phyloP scores from a whole-genome alignment of 495 filamentous ascomycete species.

The Viridothelium virens region DNA sequence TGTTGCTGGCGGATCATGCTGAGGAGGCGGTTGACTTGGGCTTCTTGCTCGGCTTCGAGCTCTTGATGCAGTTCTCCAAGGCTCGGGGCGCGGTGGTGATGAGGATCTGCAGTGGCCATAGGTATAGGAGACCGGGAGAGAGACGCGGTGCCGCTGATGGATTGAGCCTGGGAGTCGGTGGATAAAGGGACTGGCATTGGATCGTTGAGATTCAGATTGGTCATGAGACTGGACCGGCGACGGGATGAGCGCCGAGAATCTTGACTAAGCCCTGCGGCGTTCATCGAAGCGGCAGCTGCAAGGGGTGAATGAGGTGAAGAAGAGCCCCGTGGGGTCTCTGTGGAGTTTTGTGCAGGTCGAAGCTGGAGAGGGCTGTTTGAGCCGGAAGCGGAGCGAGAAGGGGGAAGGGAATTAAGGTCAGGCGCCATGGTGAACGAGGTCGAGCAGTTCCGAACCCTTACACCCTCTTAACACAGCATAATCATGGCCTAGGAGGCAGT shows the following conservation, averaged over 20 bases:
- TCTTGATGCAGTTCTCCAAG: constrained; percentile 94
- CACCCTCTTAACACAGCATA: not conserved
- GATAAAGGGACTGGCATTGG: constrained; percentile 47
- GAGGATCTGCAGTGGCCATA: constrained; percentile 26
- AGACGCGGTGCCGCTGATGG: constrained; percentile 42
- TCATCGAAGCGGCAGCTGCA: constrained; percentile 60
- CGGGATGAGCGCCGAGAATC: constrained; percentile 52
- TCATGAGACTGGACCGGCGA: constrained; percentile 59
- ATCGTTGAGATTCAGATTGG: constrained; percentile 69
- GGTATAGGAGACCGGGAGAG: constrained; percentile 11
- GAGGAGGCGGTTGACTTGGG: constrained; percentile 87
- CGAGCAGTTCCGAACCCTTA: not conserved
- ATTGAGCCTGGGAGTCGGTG: constrained; percentile 47
- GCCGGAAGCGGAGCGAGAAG: constrained; percentile 48
- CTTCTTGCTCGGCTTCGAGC: constrained; percentile 90
- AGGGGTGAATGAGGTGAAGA: constrained; percentile 51
- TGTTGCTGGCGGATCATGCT: constrained; percentile 85
- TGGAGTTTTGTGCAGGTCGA: not conserved
- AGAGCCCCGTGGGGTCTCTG: not conserved
- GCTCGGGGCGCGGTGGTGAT: constrained; percentile 59
- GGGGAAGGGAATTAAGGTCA: constrained; percentile 69
- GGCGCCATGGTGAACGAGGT: constrained; percentile 33
- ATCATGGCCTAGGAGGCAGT: no score
- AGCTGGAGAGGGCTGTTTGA: constrained; percentile 23
- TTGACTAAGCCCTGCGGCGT: constrained; percentile 59